Conservation (phyloP, 164 flowering plant species). For the Paratinospora sagittata region DNA sequence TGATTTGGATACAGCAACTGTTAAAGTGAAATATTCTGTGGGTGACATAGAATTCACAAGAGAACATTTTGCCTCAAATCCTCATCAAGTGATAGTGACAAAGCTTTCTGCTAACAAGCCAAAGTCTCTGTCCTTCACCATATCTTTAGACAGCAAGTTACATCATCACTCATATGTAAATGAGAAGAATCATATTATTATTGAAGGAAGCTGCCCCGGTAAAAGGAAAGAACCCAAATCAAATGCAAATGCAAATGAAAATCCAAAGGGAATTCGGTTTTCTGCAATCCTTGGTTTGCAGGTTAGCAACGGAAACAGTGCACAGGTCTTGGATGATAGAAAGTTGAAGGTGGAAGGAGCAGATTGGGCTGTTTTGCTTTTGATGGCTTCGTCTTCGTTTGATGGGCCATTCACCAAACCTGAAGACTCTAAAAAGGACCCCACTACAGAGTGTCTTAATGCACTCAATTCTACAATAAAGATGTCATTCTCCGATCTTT, state of each 20-base stretch:
- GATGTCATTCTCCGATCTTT: conserved; percentile 60
- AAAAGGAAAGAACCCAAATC: conserved; percentile 46
- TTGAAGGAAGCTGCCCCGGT: conserved; percentile 83
- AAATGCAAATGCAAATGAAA: conserved; percentile 26
- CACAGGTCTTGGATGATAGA: conserved; percentile 44
- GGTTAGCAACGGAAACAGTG: conserved; percentile 48
- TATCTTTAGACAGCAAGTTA: conserved; percentile 69
- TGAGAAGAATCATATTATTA: conserved; percentile 48
- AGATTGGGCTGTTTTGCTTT: conserved; percentile 62
- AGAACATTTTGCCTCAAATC: conserved; percentile 77
- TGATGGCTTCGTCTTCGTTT: conserved; percentile 79
- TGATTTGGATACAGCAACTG: conserved; percentile 81
- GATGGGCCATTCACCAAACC: conserved; percentile 75
- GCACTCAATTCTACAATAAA: conserved; percentile 30
- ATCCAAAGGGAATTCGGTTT: conserved; percentile 73
- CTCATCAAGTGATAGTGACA: conserved; percentile 75
- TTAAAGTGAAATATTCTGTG: conserved; percentile 47
- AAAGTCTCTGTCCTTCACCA: conserved; percentile 64
- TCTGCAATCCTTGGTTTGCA: conserved; percentile 61
- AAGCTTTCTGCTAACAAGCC: conserved; percentile 64
- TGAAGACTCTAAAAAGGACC: conserved; percentile 62
- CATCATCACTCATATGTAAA: conserved; percentile 48
- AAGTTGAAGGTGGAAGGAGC: conserved; percentile 63
- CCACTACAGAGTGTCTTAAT: conserved; percentile 38
- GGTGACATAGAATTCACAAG: conserved; percentile 59